Conservation (phyloP, 768 basidiomycete genomes). For the Rhizopogon vinicolor region DNA sequence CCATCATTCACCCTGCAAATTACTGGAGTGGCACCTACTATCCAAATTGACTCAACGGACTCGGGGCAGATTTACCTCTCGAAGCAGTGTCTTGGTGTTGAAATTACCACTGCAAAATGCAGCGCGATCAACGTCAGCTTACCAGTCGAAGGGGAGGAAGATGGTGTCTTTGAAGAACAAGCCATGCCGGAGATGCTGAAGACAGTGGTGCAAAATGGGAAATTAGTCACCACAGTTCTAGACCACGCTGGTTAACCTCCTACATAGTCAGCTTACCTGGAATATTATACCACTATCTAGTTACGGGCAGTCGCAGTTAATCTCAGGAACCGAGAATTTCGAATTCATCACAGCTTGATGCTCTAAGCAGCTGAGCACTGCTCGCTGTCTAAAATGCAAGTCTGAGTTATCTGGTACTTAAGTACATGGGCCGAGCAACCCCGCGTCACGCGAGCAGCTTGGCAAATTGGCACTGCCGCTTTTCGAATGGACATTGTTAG, state of each 20-base stretch:
- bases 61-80: slow-evolving; percentile 94
- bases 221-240: slow-evolving; percentile 82
- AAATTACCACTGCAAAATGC: slow-evolving; percentile 94
- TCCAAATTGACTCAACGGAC: slow-evolving; percentile 93
- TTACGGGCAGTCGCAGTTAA: background rate
- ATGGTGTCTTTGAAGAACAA: slow-evolving; percentile 86
- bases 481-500: background rate
- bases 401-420: background rate
- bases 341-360: no score
- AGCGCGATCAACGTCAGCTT: slow-evolving; percentile 88
- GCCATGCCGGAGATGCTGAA: slow-evolving; percentile 95
- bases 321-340: background rate
- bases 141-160: slow-evolving; percentile 84
- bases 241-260: slow-evolving; percentile 65
- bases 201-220: slow-evolving; percentile 76
- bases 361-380: no score
- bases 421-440: background rate
- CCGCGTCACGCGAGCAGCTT: no score
- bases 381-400: background rate
- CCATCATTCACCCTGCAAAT: slow-evolving; percentile 94
- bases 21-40: slow-evolving; percentile 83
- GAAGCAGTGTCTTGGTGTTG: slow-evolving; percentile 68
- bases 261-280: background rate
- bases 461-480: background rate
- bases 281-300: background rate